Evolutionary conservation across 805 yeast genomes (phyloP), one percentile per base, ranked within the genome.

Genomic region (Myxozyma mucilagina): DNA sequence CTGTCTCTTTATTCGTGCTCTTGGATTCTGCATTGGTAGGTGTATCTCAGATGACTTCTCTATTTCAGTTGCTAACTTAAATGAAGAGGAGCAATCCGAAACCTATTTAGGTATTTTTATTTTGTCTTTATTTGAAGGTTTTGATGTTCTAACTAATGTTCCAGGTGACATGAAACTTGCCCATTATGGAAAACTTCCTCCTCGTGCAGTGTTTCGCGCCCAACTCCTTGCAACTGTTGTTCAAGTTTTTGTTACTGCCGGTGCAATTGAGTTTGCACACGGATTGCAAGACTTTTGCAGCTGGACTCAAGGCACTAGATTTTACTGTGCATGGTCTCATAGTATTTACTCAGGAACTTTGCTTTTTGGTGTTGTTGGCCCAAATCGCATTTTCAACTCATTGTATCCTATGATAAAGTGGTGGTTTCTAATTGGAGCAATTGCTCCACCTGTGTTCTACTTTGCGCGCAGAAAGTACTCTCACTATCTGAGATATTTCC

Each of bases 291-390:
- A 75, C 65, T 65, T 82, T 16, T 85, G 89, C 72, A 64, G 71
- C 2, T 63, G 74, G 13, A 57, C 70, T 29, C 85, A 83, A 64
- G 61, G 68, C 3, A 74, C 79, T 48, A 75, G 75, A 49, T 84
- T 83, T 70, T 75, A 79, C 1, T 82, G 85, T 69, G 79, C 82
- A 2, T 71, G 72, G 48, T 78, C 78, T 14, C 74, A 74, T 42
- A 77, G 80, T 14, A 84, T 82, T 70, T 84, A 76, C 72, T 76
- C 79, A 41, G 82, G 87, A 1, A 80, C 87, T 0, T 78, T 85
- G 29, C 72, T 84, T 41, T 86, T 89, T 88, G 90, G 89, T 58
- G 70, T 76, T 4, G 79, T 86, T 66, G 89, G 89, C 4, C 88
- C 90, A 2, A 76, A 79, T 36, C 79, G 85, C 63, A 83, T 83